A percentile compares a stretch with the other conserved stretches of the same genome.
phyloP scores from a whole-genome alignment of 805 yeast genomes.

The Cyberlindnera maritima region DNA sequence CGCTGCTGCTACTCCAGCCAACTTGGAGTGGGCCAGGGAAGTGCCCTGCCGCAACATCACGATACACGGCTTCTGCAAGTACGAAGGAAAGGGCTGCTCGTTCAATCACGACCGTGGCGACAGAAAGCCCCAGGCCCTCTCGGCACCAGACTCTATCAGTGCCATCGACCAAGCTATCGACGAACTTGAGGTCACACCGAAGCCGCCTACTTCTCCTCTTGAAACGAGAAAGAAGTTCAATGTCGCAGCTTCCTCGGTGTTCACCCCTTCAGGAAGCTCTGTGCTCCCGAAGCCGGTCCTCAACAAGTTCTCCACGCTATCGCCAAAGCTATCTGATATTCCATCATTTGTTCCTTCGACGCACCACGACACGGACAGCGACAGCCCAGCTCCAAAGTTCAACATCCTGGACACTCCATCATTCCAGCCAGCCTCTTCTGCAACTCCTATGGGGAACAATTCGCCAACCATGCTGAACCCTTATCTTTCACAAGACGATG shows the following conservation, averaged over 20 bases:
- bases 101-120: conserved; percentile 60
- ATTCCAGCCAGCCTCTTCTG: conserved; percentile 22
- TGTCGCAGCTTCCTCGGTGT: conserved; percentile 39
- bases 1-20: conserved; percentile 8
- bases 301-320: conserved; percentile 31
- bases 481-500: conserved; percentile 11
- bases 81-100: conserved; percentile 82
- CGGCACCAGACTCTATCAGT: conserved; percentile 1
- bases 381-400: conserved; percentile 5
- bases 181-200: not conserved
- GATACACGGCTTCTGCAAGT: conserved; percentile 86
- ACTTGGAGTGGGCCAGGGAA: conserved; percentile 56
- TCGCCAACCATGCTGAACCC: conserved; percentile 13
- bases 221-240: conserved; percentile 44
- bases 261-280: conserved; percentile 5
- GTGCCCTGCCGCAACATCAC: conserved; percentile 82
- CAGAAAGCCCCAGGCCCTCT: conserved; percentile 8
- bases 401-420: conserved; percentile 32
- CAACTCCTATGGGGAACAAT: conserved; percentile 3
- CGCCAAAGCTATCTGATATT: conserved; percentile 38
- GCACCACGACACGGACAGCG: not conserved
- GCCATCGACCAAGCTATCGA: conserved; percentile 2
- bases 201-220: not conserved
- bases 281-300: conserved; percentile 23
- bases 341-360: conserved; percentile 29